These are phyloP conservation scores for Lentinula aciculospora DNA, from an alignment of 768 basidiomycete species.

Conservation along the genomic window DNA sequence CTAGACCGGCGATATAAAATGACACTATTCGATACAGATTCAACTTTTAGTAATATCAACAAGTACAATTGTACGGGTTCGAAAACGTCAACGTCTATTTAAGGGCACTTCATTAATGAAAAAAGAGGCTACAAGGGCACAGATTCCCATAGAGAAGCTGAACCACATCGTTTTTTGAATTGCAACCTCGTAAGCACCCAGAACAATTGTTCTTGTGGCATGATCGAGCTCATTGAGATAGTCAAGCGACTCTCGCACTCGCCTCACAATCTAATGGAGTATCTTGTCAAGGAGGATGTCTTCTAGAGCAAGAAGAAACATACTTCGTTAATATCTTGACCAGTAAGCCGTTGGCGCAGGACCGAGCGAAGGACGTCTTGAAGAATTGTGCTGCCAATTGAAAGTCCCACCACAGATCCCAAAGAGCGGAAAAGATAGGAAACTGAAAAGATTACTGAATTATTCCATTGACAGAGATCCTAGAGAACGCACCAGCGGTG, in stretches of 20 bases:
- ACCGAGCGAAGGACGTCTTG: slow-evolving; percentile 43
- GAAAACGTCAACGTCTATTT: neutral
- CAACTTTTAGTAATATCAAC: neutral
- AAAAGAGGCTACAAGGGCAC: slow-evolving; percentile 36
- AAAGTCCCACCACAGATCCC: slow-evolving; percentile 52
- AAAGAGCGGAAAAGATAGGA: slow-evolving; percentile 65
- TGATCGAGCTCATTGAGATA: slow-evolving; percentile 41
- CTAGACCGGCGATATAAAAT: neutral
- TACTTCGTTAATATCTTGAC: slow-evolving; percentile 47
- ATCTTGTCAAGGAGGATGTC: neutral
- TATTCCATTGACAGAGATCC: neutral
- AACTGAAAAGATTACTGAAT: slow-evolving; percentile 24
- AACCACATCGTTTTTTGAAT: slow-evolving; percentile 45
- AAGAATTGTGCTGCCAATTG: slow-evolving; percentile 50
- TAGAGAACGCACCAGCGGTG: slow-evolving; percentile 42
- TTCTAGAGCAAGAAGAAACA: slow-evolving; percentile 9
- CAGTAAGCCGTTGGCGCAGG: slow-evolving; percentile 33
- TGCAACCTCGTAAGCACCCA: slow-evolving; percentile 37
- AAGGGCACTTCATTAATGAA: slow-evolving; percentile 50
- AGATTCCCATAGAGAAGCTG: slow-evolving; percentile 32
- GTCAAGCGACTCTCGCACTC: slow-evolving; percentile 43
- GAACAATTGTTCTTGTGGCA: slow-evolving; percentile 29
- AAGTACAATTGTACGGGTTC: too few relatives aligned
- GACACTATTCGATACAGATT: neutral
- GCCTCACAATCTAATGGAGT: slow-evolving; percentile 35